phyloP scores from a whole-genome alignment of 2,329 filamentous ascomycete genomes.

The Penicillium sp. region DNA sequence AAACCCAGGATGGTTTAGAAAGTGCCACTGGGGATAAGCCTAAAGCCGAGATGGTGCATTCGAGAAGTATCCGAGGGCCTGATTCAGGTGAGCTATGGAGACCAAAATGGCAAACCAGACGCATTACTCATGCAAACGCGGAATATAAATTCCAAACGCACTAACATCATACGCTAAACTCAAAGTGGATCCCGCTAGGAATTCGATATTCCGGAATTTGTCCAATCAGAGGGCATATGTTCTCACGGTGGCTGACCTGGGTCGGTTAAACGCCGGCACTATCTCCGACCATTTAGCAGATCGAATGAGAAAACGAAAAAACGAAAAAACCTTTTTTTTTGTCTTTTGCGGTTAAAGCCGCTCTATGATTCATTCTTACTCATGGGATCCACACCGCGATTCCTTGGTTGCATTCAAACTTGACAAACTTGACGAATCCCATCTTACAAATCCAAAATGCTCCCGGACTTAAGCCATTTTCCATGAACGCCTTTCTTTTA shows the following conservation, averaged over 20 bases:
- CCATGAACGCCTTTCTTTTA: background rate
- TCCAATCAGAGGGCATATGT: background rate
- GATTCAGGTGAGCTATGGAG: background rate
- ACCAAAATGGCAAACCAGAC: background rate
- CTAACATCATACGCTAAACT: background rate
- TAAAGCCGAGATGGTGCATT: background rate
- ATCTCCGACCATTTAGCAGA: constrained; percentile 14
- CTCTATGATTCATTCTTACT: constrained; percentile 20
- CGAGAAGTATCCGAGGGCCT: background rate
- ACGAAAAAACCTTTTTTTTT: background rate
- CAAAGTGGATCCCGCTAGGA: background rate
- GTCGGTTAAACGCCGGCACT: constrained; percentile 12
- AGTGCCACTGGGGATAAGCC: background rate
- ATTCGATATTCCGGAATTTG: constrained; percentile 9
- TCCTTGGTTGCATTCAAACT: background rate
- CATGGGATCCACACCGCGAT: constrained; percentile 21
- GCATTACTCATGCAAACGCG: constrained; percentile 10
- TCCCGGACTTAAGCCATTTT: constrained; percentile 15
- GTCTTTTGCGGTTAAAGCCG: background rate
- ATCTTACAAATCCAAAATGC: constrained; percentile 16
- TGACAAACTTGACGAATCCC: background rate
- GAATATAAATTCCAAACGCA: constrained; percentile 9
- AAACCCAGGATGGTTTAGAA: background rate
- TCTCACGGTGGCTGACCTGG: background rate
- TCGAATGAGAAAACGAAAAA: background rate